These are phyloP conservation scores for Yarrowia divulgata DNA, from an alignment of 805 yeast genomes.

Conservation along the genomic window DNA sequence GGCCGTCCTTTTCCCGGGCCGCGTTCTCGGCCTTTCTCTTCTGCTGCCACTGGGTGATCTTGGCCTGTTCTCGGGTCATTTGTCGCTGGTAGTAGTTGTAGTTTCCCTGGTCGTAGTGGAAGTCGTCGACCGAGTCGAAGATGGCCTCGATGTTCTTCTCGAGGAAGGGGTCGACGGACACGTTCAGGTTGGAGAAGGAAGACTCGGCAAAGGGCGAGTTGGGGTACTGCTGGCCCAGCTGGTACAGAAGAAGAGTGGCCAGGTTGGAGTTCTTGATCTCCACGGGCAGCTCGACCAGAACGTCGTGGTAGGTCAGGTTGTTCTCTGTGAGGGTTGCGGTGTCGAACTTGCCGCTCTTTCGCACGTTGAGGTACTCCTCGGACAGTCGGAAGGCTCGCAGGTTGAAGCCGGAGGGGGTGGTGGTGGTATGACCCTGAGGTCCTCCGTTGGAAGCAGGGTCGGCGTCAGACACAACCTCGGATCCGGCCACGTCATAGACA, in stretches of 20 bases:
- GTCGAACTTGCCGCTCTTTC: conserved; percentile 64
- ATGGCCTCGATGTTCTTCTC: conserved; percentile 64
- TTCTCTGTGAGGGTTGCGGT: conserved; percentile 66
- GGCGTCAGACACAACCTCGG: conserved; percentile 26
- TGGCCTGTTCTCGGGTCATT: conserved; percentile 69
- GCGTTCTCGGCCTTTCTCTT: conserved; percentile 71
- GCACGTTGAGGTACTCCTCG: conserved; percentile 62
- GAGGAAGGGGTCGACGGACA: conserved; percentile 54
- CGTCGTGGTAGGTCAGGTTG: conserved; percentile 67
- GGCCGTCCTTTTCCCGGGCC: conserved; percentile 64
- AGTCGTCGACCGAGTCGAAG: conserved; percentile 73
- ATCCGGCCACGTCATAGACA: conserved; percentile 62
- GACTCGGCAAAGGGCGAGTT: conserved; percentile 37
- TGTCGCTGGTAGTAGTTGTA: conserved; percentile 84
- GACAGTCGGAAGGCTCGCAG: conserved; percentile 75
- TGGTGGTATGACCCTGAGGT: conserved; percentile 53
- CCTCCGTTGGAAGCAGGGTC: conserved; percentile 12
- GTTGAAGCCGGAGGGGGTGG: conserved; percentile 64
- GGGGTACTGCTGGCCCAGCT: conserved; percentile 41
- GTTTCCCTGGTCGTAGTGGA: conserved; percentile 78
- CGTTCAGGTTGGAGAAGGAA: conserved; percentile 53
- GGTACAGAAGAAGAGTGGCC: conserved; percentile 60
- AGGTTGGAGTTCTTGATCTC: conserved; percentile 72
- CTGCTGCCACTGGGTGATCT: conserved; percentile 77
- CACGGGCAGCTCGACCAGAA: conserved; percentile 76